Conservation (phyloP, 345 rosid species). For the Arabis alpina region DNA sequence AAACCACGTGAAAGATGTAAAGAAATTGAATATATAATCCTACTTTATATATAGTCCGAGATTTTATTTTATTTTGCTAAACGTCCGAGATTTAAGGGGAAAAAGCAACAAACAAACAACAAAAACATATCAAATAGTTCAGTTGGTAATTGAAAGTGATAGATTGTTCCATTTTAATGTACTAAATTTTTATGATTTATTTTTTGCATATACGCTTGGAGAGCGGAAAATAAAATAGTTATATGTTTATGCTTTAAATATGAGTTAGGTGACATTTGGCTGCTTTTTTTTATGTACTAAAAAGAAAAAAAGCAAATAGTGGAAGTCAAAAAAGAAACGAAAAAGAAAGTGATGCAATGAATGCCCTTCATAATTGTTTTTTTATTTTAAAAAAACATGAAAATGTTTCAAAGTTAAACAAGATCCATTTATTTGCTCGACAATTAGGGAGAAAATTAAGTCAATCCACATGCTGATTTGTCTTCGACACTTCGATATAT, state of each 20-base stretch:
- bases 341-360: not conserved
- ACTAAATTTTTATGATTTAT: not conserved
- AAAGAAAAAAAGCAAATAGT: slow-evolving; percentile 2
- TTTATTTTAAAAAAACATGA: not conserved
- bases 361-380: not conserved
- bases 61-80: no score
- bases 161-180: slow-evolving; percentile 21
- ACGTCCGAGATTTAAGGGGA: slow-evolving; percentile 4
- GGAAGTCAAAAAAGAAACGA: not conserved
- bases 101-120: slow-evolving; percentile 2
- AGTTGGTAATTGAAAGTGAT: slow-evolving; percentile 35
- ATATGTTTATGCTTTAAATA: not conserved
- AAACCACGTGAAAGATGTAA: slow-evolving; percentile 29
- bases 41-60: not conserved
- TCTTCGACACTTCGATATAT: slow-evolving; percentile 14
- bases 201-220: slow-evolving; percentile 3
- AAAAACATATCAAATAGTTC: slow-evolving; percentile 12
- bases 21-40: not conserved
- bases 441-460: slow-evolving; percentile 15
- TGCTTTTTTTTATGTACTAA: slow-evolving; percentile 24
- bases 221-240: not conserved
- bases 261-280: slow-evolving; percentile 30
- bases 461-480: slow-evolving; percentile 35
- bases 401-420: not conserved
- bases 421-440: slow-evolving; percentile 17